A percentile compares a stretch with the other conserved stretches of the same genome.
These are phyloP conservation scores for Oryza meridionalis DNA, from an alignment of 176 grass and related monocot genomes.

Conservation along the genomic window DNA sequence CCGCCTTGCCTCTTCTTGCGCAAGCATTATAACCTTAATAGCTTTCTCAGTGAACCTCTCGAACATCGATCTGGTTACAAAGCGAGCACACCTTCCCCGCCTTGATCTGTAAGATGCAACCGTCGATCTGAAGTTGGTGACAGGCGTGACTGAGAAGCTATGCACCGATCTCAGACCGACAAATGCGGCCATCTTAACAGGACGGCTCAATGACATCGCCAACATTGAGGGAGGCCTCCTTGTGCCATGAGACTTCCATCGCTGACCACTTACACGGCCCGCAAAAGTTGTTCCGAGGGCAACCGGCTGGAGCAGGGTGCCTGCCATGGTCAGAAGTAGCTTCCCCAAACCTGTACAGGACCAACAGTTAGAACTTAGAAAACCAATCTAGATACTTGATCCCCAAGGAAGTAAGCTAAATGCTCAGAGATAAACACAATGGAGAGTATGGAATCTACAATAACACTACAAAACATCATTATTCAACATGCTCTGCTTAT, in stretches of 20 bases:
- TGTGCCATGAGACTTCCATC: conserved; percentile 38
- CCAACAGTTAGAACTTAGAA: conserved; percentile 21
- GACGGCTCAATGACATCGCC: conserved; percentile 28
- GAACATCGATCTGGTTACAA: conserved; percentile 71
- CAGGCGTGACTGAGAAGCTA: conserved; percentile 41
- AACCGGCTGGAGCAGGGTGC: conserved; percentile 61
- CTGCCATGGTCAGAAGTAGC: conserved; percentile 50
- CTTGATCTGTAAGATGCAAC: conserved; percentile 55
- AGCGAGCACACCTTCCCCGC: conserved; percentile 32
- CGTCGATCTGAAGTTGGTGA: conserved; percentile 41
- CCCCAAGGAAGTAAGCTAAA: conserved; percentile 18
- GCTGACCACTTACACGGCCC: conserved; percentile 23
- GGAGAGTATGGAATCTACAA: conserved; percentile 4
- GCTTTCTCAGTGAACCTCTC: conserved; percentile 95
- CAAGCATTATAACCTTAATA: conserved; percentile 96
- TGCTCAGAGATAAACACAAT: conserved; percentile 12
- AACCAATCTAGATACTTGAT: conserved; percentile 14
- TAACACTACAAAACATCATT: background rate
- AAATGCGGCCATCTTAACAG: conserved; percentile 65
- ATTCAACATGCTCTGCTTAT: background rate
- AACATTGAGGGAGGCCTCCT: conserved; percentile 56
- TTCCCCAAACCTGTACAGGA: conserved; percentile 38
- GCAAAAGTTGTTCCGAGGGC: conserved; percentile 45
- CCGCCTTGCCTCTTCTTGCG: conserved; percentile 91
- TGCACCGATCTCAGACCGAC: conserved; percentile 55